Conservation (phyloP, 2,329 filamentous ascomycete species). For the Curvularia verruculosa region DNA sequence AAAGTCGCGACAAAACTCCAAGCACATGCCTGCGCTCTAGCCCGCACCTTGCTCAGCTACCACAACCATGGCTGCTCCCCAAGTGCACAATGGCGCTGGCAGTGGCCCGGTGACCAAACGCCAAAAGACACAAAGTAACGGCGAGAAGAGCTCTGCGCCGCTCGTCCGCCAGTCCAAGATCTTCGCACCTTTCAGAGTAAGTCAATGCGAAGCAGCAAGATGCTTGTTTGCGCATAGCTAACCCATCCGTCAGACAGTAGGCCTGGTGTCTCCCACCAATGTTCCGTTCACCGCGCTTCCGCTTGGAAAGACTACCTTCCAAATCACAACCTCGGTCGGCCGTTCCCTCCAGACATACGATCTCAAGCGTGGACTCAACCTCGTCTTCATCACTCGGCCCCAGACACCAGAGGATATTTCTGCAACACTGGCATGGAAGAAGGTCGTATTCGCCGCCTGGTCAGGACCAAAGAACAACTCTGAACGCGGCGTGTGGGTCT, state of each 20-base stretch:
- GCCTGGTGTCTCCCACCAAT: conserved; percentile 85
- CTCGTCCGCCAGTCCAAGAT: conserved; percentile 69
- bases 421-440: conserved; percentile 85
- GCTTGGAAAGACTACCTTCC: conserved; percentile 91
- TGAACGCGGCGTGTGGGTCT: conserved; percentile 80
- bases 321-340: conserved; percentile 94
- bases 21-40: conserved; percentile 9
- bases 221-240: conserved; percentile 5
- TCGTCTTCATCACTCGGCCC: conserved; percentile 91
- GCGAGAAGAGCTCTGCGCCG: conserved; percentile 51
- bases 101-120: conserved; percentile 71
- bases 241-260: conserved; percentile 71
- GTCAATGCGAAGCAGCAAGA: conserved; percentile 35
- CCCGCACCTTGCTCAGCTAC: not conserved
- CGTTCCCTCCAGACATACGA: conserved; percentile 95
- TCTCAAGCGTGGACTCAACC: conserved; percentile 83
- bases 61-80: conserved; percentile 55
- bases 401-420: conserved; percentile 87
- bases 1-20: conserved; percentile 16
- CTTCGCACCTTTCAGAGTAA: conserved; percentile 90
- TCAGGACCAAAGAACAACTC: conserved; percentile 64
- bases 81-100: conserved; percentile 52
- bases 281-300: conserved; percentile 91
- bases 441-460: conserved; percentile 89
- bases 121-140: conserved; percentile 38